These are phyloP conservation scores for Eucalyptus erythrocorys DNA, from an alignment of 345 rosid genomes.

Conservation along the genomic window DNA sequence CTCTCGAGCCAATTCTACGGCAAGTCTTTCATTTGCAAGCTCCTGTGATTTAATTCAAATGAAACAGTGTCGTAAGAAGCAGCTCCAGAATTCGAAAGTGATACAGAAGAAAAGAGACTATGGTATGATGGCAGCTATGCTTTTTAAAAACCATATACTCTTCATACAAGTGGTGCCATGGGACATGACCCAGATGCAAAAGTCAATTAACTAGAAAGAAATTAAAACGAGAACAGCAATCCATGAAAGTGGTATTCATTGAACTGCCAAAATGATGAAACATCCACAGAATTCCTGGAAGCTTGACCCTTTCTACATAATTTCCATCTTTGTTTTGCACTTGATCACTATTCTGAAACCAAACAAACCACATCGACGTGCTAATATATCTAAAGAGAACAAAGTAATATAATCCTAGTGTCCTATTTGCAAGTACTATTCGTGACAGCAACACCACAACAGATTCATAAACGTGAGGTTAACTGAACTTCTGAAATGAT, in stretches of 20 bases:
- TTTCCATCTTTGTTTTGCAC: background rate
- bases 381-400: background rate
- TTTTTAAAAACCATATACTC: background rate
- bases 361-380: background rate
- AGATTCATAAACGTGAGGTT: background rate
- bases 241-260: background rate
- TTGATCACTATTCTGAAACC: background rate
- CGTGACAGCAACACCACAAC: background rate
- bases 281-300: background rate
- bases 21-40: conserved; percentile 28
- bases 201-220: background rate
- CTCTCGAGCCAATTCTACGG: conserved; percentile 58
- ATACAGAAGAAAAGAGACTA: background rate
- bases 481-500: background rate
- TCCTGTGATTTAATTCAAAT: conserved; percentile 33
- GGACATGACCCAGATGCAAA: background rate
- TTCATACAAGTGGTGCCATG: background rate
- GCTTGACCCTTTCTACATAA: background rate
- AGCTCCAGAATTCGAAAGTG: background rate
- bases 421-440: background rate
- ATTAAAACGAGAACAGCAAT: background rate
- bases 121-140: background rate
- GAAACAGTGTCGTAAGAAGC: background rate
- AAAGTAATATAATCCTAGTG: background rate
- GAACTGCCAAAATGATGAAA: background rate